phyloP scores from a whole-genome alignment of 108 stramenopile genomes.

The Chaetoceros muelleri region DNA sequence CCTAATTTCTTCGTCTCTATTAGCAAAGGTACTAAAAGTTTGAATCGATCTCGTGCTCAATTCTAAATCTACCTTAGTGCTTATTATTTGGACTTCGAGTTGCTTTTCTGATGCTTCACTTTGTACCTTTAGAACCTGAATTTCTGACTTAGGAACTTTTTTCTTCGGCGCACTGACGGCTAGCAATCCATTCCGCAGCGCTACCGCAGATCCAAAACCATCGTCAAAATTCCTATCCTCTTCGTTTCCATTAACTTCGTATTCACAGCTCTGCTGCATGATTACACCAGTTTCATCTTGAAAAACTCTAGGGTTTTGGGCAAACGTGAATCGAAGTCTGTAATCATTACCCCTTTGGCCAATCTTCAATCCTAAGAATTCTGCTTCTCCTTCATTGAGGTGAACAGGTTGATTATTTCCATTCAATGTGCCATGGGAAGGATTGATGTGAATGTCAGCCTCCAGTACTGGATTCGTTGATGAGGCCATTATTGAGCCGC shows the following conservation, averaged over 20 bases:
- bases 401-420: constrained; percentile 17
- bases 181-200: constrained; percentile 13
- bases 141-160: constrained; percentile 23
- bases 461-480: constrained; percentile 27
- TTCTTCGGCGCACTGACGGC: constrained; percentile 44
- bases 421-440: constrained; percentile 28
- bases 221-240: constrained; percentile 28
- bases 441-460: constrained; percentile 57
- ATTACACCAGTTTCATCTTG: constrained; percentile 10
- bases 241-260: constrained; percentile 33
- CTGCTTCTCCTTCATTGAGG: constrained; percentile 31
- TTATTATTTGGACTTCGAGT: constrained; percentile 31
- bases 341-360: constrained; percentile 42
- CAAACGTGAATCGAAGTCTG: constrained; percentile 38
- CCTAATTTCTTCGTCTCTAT: constrained; percentile 26
- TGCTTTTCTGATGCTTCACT: constrained; percentile 17
- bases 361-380: constrained; percentile 41
- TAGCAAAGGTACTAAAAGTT: constrained; percentile 39
- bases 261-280: constrained; percentile 25
- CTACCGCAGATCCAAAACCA: constrained; percentile 22
- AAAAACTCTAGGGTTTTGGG: not conserved
- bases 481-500: constrained; percentile 21
- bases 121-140: constrained; percentile 40
- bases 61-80: constrained; percentile 19
- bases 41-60: constrained; percentile 29